Conservation (phyloP, 2,329 filamentous ascomycete species). For the Alternaria sp. region DNA sequence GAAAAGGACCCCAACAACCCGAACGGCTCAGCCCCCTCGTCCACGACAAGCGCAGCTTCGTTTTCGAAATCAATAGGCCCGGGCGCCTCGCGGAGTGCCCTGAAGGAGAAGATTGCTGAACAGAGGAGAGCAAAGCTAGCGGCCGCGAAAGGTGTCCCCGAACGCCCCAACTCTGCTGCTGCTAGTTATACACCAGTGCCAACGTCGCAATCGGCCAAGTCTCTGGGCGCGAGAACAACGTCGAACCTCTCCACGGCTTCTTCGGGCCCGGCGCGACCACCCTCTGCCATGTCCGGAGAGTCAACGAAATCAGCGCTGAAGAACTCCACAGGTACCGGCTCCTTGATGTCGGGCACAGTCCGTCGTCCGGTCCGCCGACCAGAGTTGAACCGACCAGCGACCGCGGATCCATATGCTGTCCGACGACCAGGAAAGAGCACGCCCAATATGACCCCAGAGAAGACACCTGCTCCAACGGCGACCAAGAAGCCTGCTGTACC, state of each 20-base stretch:
- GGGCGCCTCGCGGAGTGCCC: slow-evolving; percentile 59
- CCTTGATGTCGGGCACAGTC: slow-evolving; percentile 65
- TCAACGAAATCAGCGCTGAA: slow-evolving; percentile 42
- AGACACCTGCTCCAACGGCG: slow-evolving; percentile 50
- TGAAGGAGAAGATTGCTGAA: slow-evolving; percentile 84
- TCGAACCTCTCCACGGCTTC: slow-evolving; percentile 41
- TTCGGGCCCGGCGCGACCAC: slow-evolving; percentile 39
- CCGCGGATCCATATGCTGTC: slow-evolving; percentile 60
- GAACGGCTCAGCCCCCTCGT: slow-evolving; percentile 60
- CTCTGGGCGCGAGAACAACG: slow-evolving; percentile 33
- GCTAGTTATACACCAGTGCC: slow-evolving; percentile 56
- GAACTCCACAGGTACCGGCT: slow-evolving; percentile 46
- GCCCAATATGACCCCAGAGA: slow-evolving; percentile 55
- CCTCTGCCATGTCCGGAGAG: slow-evolving; percentile 45
- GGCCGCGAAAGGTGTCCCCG: slow-evolving; percentile 52
- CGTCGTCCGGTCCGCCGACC: slow-evolving; percentile 56
- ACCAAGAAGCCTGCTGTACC: slow-evolving; percentile 45
- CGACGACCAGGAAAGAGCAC: slow-evolving; percentile 51
- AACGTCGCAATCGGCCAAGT: slow-evolving; percentile 48
- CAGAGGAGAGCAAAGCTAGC: slow-evolving; percentile 68
- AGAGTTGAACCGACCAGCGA: slow-evolving; percentile 58
- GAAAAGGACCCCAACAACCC: slow-evolving; percentile 86
- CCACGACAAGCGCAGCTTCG: slow-evolving; percentile 55
- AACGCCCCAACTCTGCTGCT: slow-evolving; percentile 65
- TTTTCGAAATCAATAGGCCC: slow-evolving; percentile 57